Evolutionary conservation across 139 green algal genomes (phyloP), one percentile per base, ranked within the genome.

Genomic region (Penium margaritaceum): DNA sequence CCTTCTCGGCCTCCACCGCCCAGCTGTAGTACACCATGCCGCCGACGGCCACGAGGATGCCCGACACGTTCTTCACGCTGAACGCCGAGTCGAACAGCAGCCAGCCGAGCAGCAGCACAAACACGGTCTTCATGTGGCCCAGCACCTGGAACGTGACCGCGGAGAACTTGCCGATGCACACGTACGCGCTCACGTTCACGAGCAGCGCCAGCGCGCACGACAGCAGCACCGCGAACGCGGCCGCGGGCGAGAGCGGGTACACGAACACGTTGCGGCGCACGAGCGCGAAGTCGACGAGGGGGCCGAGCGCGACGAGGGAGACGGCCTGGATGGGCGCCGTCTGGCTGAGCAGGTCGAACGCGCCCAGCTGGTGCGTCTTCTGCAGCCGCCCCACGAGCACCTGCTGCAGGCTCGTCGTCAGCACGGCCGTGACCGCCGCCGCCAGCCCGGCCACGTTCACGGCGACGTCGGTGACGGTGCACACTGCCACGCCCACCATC

Each of bases 101-200:
- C 43, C 33, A 81, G 38, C 74, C 66, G 17, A 81, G 34, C 2
- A 76, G 32, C 0, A 81, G 67, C 9, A 81, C 47, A 7, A 54
- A 19, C n/a, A 77, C 41, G n/a, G 74, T 77, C 66, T 81, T 76
- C 30, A 67, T 63, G 66, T 81, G 66, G 55, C 67, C 75, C 5
- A 85, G 0, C 47, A 92, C 90, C 86, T 96, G 91, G 80, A 95
- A 96, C 0, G 89, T 90, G 32, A 96, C 88, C 0, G 91, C 91
- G 9, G 81, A 87, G 82, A 96, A 96, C 27, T 90, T 82, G 37
- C 91, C 91, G 27, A 96, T 83, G 84, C 91, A 96, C 81, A 91
- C 86, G 81, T 94, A 96, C 84, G 95, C 89, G 17, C 67, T 85
- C 35, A 96, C 80, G 79, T 96, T 96, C 67, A 94, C 88, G 12